Evolutionary conservation across 352 stramenopile species (phyloP), one percentile per base, ranked within the genome.

Genomic region (Phytophthora pluvialis): DNA sequence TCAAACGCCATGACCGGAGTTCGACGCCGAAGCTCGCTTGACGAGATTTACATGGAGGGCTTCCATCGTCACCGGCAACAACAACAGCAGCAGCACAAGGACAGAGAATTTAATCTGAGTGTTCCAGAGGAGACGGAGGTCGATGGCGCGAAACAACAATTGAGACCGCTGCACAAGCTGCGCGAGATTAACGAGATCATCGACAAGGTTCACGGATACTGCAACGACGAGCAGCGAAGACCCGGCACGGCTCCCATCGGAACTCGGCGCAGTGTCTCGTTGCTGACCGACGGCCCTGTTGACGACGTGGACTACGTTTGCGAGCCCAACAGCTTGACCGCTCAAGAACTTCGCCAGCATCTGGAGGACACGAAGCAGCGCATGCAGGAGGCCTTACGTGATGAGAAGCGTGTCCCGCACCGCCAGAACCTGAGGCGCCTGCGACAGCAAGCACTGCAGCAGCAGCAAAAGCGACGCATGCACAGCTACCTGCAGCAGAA

Each of bases 401-500:
- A 85, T 13, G 66, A 59, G 16, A 73, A 83, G 13, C 63, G 44
- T 52, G 56, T 25, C 31, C 61, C 48, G 29, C 60, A 60, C 59
- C 75, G 54, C 21, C 65, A 54, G 8, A 69, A 78, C 15, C 43
- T 88, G 15, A 49, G 84, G n/a, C 66, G 65, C 28, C 21, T 76
- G 26, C 67, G 72, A 0, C 55, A 77, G 12, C 53, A 74, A 36
- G 67, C 76, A 3, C 57, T 73, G 3, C 55, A 79, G 15, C 44
- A 81, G 11, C 78, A 90, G 33, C 86, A 90, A 48, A 67, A 72
- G 28, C 75, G 77, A 16, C 80, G 81, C 10, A 89, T 89, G 81
- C 77, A 90, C 26, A 67, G 86, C 21, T 92, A 92, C 39, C 45
- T 92, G 42, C 76, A 88, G 35, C 83, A 92, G 54, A 92, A 92